These are phyloP conservation scores for Scutellaria minor DNA, from an alignment of 257 asterid species.

Conservation along the genomic window DNA sequence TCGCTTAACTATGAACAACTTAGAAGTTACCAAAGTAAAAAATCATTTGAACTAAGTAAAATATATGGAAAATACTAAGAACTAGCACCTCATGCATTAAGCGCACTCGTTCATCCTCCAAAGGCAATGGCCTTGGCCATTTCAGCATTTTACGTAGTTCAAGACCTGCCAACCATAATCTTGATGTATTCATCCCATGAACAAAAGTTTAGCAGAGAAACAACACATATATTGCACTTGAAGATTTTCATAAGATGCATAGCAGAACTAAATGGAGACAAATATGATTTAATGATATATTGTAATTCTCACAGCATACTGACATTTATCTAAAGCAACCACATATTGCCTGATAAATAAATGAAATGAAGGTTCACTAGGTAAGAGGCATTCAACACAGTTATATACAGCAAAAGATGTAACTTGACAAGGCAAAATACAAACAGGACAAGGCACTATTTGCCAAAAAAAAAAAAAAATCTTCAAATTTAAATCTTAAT, in stretches of 20 bases:
- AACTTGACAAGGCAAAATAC: neutral
- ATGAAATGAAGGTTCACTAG: neutral
- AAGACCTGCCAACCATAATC: conserved; percentile 63
- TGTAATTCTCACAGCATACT: neutral
- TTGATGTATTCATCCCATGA: conserved; percentile 27
- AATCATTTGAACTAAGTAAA: neutral
- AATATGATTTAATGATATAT: neutral
- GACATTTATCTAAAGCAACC: neutral
- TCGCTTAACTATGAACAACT: conserved; percentile 7
- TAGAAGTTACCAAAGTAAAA: conserved; percentile 24
- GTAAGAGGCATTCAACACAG: conserved; percentile 8
- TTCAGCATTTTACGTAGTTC: conserved; percentile 82
- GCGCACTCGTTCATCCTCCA: conserved; percentile 97
- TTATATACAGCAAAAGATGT: neutral
- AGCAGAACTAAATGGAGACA: neutral
- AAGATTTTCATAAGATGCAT: neutral
- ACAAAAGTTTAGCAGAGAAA: neutral
- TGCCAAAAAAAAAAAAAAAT: neutral
- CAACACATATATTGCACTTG: conserved; percentile 12
- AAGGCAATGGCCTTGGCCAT: conserved; percentile 92
- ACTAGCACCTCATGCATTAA: conserved; percentile 80
- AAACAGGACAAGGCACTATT: conserved; percentile 5
- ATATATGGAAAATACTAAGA: neutral
- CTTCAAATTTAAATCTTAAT: neutral
- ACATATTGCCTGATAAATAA: conserved; percentile 5